These are phyloP conservation scores for Sinapis alba DNA, from an alignment of 441 rosid genomes.

Conservation along the genomic window DNA sequence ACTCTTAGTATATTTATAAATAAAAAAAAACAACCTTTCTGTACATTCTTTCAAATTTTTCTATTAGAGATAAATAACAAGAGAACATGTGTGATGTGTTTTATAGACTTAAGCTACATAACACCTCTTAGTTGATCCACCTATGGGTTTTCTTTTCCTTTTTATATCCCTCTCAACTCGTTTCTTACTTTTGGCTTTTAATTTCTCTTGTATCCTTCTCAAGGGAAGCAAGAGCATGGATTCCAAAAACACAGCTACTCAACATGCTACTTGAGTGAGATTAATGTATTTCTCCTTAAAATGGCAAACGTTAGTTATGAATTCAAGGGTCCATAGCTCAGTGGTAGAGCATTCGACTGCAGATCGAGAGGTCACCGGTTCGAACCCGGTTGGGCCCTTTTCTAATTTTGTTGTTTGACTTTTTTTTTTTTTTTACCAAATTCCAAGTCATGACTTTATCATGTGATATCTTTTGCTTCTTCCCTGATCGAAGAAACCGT, in stretches of 20 bases:
- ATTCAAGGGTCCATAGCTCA: constrained; percentile 78
- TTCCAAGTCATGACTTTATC: not conserved
- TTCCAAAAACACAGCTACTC: not conserved
- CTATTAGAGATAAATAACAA: not conserved
- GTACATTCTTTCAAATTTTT: not conserved
- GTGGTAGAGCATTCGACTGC: constrained; percentile 98
- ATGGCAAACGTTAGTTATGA: not conserved
- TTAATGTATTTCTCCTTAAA: no score
- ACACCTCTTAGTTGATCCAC: not conserved
- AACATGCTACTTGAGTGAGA: not conserved
- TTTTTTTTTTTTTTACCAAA: not conserved
- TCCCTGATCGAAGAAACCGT: no score
- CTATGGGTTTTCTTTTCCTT: not conserved
- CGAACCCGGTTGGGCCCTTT: constrained; percentile 81
- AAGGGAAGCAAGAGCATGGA: not conserved
- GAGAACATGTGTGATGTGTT: not conserved
- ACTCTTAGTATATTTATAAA: not conserved
- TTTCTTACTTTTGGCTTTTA: no score
- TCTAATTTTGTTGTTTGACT: not conserved
- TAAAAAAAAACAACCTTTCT: not conserved
- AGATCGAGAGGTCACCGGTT: constrained; percentile 87
- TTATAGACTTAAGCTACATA: not conserved
- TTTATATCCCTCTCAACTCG: no score
- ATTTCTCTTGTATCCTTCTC: not conserved
- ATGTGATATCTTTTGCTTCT: not conserved